Conservation (phyloP, 768 basidiomycete genomes). For the Pholiota microspora region DNA sequence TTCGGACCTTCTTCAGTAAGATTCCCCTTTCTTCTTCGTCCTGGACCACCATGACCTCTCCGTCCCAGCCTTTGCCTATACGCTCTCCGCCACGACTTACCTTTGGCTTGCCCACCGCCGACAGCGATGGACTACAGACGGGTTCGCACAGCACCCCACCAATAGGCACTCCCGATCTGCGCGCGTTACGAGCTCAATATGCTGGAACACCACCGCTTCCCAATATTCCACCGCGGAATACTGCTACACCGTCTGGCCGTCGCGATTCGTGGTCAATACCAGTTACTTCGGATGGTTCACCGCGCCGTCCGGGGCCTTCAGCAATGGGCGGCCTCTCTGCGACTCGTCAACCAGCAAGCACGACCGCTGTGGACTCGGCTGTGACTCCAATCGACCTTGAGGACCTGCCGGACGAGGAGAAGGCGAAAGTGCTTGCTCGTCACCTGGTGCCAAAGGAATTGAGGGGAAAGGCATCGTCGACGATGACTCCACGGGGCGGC, state of each 20-base stretch:
- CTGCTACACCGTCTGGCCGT: constrained; percentile 16
- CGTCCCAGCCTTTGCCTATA: constrained; percentile 60
- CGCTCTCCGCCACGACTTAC: constrained; percentile 20
- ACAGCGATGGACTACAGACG: constrained; percentile 21
- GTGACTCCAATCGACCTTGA: constrained; percentile 40
- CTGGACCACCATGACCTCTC: constrained; percentile 46
- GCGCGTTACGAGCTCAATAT: constrained; percentile 64
- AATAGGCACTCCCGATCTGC: constrained; percentile 62
- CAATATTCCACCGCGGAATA: constrained; percentile 48
- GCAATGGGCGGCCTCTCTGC: constrained; percentile 21
- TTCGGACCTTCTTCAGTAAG: constrained; percentile 11
- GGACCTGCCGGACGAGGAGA: constrained; percentile 76
- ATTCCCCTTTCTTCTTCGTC: constrained; percentile 8
- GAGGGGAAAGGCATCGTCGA: constrained; percentile 35
- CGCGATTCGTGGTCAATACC: constrained; percentile 16
- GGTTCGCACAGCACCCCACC: constrained; percentile 33
- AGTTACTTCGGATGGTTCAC: constrained; percentile 6
- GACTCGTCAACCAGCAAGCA: constrained; percentile 24
- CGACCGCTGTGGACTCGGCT: constrained; percentile 13
- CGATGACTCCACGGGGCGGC: constrained; percentile 1
- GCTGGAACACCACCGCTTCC: constrained; percentile 55
- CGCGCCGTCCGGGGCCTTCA: constrained; percentile 12
- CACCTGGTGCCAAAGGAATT: constrained; percentile 81
- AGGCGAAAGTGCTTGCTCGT: constrained; percentile 72
- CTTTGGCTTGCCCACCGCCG: constrained; percentile 17